Conservation (phyloP, 1,139 yeast species). For the Schwanniomyces etchellsii region DNA sequence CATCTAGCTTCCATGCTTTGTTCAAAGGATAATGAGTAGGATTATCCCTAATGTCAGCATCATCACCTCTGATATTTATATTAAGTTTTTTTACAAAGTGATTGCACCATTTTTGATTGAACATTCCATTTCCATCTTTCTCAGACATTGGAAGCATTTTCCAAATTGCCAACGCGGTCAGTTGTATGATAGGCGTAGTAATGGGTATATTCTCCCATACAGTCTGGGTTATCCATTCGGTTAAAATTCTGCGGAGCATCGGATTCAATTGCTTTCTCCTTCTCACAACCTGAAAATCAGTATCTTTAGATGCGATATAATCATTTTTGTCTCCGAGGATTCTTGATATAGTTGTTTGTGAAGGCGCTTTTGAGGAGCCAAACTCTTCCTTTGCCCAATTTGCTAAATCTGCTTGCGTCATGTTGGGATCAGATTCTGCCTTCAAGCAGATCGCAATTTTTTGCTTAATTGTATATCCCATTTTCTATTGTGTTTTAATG, state of each 20-base stretch:
- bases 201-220: conserved; percentile 65
- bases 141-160: conserved; percentile 47
- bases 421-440: conserved; percentile 59
- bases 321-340: conserved; percentile 55
- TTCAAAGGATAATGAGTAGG: conserved; percentile 35
- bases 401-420: conserved; percentile 67
- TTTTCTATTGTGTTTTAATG: conserved; percentile 9
- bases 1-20: conserved; percentile 60
- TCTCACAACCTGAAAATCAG: conserved; percentile 50
- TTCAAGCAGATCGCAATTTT: conserved; percentile 63
- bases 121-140: conserved; percentile 60
- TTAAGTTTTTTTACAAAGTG: conserved; percentile 52
- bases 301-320: conserved; percentile 51
- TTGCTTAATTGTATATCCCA: conserved; percentile 60
- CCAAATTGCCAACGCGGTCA: conserved; percentile 64
- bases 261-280: conserved; percentile 55
- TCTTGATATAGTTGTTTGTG: conserved; percentile 65
- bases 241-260: conserved; percentile 48
- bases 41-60: conserved; percentile 33
- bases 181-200: conserved; percentile 57
- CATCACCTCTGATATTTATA: conserved; percentile 43
- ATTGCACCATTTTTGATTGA: conserved; percentile 61
- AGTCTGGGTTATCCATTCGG: conserved; percentile 67
- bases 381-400: conserved; percentile 56
- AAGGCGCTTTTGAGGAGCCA: conserved; percentile 49